Percentiles rank a stretch among this genome's conserved stretches.
These are phyloP conservation scores for Chaetomiaceae sp. DNA, from an alignment of 2,329 filamentous ascomycete species.

Conservation along the genomic window DNA sequence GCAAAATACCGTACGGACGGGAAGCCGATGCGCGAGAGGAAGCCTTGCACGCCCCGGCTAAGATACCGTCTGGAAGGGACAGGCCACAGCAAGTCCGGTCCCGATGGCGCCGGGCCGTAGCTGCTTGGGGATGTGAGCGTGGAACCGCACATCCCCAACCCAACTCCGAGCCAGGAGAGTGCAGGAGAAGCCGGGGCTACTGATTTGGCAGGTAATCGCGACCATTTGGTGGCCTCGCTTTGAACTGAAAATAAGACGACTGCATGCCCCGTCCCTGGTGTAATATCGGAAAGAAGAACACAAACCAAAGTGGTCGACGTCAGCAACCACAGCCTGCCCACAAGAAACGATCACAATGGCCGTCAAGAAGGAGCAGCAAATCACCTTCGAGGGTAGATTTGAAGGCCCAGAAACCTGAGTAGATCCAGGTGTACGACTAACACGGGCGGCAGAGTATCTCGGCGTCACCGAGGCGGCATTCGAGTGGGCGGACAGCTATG, in stretches of 20 bases:
- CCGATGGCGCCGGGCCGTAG: neutral
- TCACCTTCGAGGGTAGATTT: constrained; percentile 25
- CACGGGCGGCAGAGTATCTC: constrained; percentile 38
- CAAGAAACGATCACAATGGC: constrained; percentile 18
- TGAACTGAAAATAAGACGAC: constrained; percentile 8
- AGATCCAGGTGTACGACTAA: constrained; percentile 47
- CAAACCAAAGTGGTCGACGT: neutral
- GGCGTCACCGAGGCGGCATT: constrained; percentile 45
- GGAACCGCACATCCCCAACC: constrained; percentile 25
- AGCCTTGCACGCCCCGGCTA: too few species aligned
- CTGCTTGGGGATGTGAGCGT: neutral
- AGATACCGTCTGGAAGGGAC: neutral
- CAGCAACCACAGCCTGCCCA: neutral
- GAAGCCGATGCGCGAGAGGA: too few species aligned
- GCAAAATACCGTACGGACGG: too few species aligned
- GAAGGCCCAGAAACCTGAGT: neutral
- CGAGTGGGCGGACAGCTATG: constrained; percentile 61
- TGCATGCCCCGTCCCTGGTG: neutral
- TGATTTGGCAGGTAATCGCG: too few species aligned
- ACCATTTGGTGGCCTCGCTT: too few species aligned
- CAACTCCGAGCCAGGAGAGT: constrained; percentile 16
- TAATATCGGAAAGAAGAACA: neutral
- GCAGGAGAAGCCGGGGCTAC: neutral
- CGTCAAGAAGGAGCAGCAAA: constrained; percentile 20
- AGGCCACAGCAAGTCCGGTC: neutral